Conservation (phyloP, 2,329 filamentous ascomycete species). For the Epichloe gansuensis region DNA sequence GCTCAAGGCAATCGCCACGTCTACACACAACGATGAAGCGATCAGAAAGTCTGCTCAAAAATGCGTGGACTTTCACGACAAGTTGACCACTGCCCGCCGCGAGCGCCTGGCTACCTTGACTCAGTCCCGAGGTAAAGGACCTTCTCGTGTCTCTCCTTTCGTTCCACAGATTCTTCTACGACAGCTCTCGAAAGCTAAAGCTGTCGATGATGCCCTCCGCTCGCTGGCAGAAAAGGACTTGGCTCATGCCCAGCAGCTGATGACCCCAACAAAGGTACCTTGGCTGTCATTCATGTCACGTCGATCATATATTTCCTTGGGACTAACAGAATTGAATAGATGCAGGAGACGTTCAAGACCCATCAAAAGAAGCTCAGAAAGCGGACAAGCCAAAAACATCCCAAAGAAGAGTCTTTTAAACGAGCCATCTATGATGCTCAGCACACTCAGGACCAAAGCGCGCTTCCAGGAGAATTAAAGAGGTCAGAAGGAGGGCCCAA, state of each 20-base stretch:
- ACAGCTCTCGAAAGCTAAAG: conserved; percentile 24
- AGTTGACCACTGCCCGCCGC: conserved; percentile 18
- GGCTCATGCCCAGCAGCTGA: conserved; percentile 24
- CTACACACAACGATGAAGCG: conserved; percentile 22
- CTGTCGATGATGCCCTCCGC: conserved; percentile 27
- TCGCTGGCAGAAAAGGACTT: conserved; percentile 26
- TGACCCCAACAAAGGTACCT: conserved; percentile 12
- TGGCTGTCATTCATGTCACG: background rate
- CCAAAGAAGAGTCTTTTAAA: conserved; percentile 20
- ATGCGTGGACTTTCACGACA: conserved; percentile 23
- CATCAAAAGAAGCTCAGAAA: background rate
- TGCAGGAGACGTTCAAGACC: background rate
- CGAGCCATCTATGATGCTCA: conserved; percentile 34
- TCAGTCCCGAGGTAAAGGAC: conserved; percentile 14
- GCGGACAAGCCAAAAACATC: conserved; percentile 5
- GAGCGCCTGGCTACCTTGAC: conserved; percentile 23
- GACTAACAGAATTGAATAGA: background rate
- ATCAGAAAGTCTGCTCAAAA: conserved; percentile 24
- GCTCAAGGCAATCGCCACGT: conserved; percentile 29
- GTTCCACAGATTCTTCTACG: conserved; percentile 28
- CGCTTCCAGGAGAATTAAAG: conserved; percentile 30
- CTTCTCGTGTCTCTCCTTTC: conserved; percentile 16
- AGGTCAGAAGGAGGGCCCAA: conserved; percentile 31
- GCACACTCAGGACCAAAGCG: conserved; percentile 21
- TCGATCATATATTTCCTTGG: background rate